These are phyloP conservation scores for Centrapalus pauciflorus DNA, from an alignment of 129 eudicot species.

Conservation along the genomic window DNA sequence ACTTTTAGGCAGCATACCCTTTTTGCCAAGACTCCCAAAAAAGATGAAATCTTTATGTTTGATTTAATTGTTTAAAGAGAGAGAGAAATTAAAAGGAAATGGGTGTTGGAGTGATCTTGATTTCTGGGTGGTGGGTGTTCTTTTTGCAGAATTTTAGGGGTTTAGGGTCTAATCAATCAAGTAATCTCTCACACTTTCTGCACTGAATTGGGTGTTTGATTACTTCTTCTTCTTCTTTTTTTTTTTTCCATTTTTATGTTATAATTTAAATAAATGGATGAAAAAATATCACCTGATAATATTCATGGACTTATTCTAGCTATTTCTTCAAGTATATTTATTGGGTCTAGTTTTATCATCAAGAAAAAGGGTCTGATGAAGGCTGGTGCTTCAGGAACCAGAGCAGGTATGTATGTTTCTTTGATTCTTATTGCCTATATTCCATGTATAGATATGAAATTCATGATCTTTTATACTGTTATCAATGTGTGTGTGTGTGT, in stretches of 20 bases:
- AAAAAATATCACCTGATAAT: constrained; percentile 64
- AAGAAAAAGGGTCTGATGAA: constrained; percentile 85
- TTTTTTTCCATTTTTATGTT: constrained; percentile 28
- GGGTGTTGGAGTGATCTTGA: constrained; percentile 2
- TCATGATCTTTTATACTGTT: neutral
- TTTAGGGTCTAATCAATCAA: constrained; percentile 15
- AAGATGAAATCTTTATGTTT: constrained; percentile 17
- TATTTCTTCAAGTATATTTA: constrained; percentile 68
- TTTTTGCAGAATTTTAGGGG: neutral
- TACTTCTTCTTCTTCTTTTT: too few relatives aligned
- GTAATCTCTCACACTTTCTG: constrained; percentile 7
- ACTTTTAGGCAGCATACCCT: constrained; percentile 19
- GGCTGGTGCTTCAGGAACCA: constrained; percentile 58
- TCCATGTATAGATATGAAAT: too few relatives aligned
- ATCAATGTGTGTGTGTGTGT: neutral
- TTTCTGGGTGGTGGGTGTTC: neutral
- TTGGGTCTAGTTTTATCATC: constrained; percentile 79
- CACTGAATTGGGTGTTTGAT: constrained; percentile 5
- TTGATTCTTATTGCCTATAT: too few relatives aligned
- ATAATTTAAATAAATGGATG: constrained; percentile 41
- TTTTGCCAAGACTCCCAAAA: constrained; percentile 17
- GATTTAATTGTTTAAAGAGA: constrained; percentile 7
- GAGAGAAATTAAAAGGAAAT: constrained; percentile 3
- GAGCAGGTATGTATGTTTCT: constrained; percentile 71
- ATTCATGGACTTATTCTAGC: constrained; percentile 64